Evolutionary conservation across 192 early-diverging fungal genomes (phyloP).

Genomic region (Rhizoclosmatium globosum): DNA sequence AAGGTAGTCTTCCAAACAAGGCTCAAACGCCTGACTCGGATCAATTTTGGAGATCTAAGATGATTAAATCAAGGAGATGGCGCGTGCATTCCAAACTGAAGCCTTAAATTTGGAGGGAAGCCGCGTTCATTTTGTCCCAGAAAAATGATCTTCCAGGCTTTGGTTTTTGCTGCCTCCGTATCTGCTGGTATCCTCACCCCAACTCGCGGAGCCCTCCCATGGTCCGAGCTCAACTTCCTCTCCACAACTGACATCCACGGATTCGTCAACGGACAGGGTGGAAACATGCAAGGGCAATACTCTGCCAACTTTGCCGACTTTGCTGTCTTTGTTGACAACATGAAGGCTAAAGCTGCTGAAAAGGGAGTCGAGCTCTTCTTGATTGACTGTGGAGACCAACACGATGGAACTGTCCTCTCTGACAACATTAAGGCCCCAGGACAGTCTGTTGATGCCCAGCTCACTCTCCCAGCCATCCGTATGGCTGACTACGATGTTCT

Average conservation of each 20-base stretch:
- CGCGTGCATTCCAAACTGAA: too few relatives aligned
- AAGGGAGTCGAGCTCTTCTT: conserved; percentile 61
- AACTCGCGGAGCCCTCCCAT: conserved; percentile 45
- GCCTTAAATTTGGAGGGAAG: too few relatives aligned
- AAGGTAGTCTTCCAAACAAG: too few relatives aligned
- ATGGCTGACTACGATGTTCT: conserved; percentile 50
- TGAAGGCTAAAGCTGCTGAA: conserved; percentile 54
- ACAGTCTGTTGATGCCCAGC: conserved; percentile 11
- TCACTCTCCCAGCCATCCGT: conserved; percentile 42
- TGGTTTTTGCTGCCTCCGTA: conserved; percentile 12
- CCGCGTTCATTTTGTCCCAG: too few relatives aligned
- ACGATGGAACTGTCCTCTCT: conserved; percentile 44
- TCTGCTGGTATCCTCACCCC: conserved; percentile 23
- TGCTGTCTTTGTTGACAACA: conserved; percentile 57
- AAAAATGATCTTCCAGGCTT: too few relatives aligned
- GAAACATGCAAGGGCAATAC: conserved; percentile 41
- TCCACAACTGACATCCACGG: conserved; percentile 30
- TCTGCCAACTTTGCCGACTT: conserved; percentile 64
- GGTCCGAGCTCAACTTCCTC: conserved; percentile 64
- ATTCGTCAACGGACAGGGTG: conserved; percentile 30
- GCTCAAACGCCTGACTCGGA: too few relatives aligned
- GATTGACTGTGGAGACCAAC: conserved; percentile 59
- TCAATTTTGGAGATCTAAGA: too few relatives aligned
- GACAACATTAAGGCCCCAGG: not conserved
- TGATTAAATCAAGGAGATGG: too few relatives aligned